Evolutionary conservation across 2,329 filamentous ascomycete species (phyloP), one percentile per base, ranked within the genome.

Genomic region (Albophoma yamanashiensis): DNA sequence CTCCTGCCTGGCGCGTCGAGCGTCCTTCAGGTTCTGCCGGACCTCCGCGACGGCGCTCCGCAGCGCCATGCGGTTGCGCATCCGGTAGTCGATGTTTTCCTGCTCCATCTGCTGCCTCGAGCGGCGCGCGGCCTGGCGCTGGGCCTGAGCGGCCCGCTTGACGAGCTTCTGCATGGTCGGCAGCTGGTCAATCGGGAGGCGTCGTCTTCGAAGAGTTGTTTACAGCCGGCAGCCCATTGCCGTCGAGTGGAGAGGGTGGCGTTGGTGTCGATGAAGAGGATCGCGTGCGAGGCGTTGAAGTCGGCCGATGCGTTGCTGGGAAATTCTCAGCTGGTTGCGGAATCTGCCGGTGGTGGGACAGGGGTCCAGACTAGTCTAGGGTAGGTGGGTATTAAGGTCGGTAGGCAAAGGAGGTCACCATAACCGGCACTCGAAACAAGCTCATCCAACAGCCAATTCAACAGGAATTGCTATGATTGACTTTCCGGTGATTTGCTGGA

Each of bases 101-200:
- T 66, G 63, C 61, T 78, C 73, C 57, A 64, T 61, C 40, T 63
- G 61, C 63, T 79, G 75, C 63, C 78, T 75, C 42, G 69, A 70
- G 58, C 79, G 78, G 59, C 80, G 81, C 61, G 75, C 71, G 59
- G 80, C 83, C 75, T 88, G 85, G 72, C 83, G 84, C 75, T 88
- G 80, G 65, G 87, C 87, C 71, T 87, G 79, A 60, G 81, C 77
- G 59, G 87, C 85, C 66, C 87, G 84, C 68, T 83, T 83, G 63
- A 87, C 78, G 64, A 91, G 79, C 74, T 87, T 89, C 76, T 91
- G 85, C 89, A 91, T 91, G 64, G 64, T 58, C 20, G 39, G 15
- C n/a, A 43, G 56, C n/a, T 17, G 27, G 50, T 53, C 50, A 53
- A 53, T 53, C 50, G 9, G 31, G 14, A n/a, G 31, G 17, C 9